Base-by-base conservation (phyloP, 768 basidiomycete species). In the Tephrocybe sp. region DNA sequence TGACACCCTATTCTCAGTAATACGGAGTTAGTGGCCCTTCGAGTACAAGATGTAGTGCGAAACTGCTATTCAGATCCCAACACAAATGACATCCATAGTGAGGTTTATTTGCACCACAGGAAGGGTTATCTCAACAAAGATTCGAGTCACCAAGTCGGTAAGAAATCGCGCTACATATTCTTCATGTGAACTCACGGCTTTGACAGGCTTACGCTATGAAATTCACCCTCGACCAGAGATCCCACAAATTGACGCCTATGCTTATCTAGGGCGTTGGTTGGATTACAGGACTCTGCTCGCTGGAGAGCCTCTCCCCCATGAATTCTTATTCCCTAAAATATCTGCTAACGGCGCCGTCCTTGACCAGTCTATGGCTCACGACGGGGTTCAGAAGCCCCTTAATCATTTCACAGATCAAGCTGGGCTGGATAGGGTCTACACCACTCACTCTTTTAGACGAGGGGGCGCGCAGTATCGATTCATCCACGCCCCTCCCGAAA, bases 261-360 rank as follows among this genome's bases (percentile, higher is more conserved):
- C 52, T 1, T 50, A 64, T 42, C n/a, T 67, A 4, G 53, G 45
- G 10, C 52, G 50, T 2, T 56, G 51, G 19, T 53, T 64, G 5
- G 33, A 51, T 10, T 56, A 59, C n/a, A 39, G 54, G 3, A 55
- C 57, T 47, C 50, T 16, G 2, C 18, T 50, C 13, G 44, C 55
- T 13, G 50, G 65, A 22, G 44, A 56, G 2, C 30, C 47, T 2
- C 59, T 71, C 2, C 45, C 45, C 0, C 60, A 67, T 1, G 66
- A 73, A 31, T 65, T 56, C 27, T n/a, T 73, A 2, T 73, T 73
- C 45, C 69, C 67, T 0, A 24, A 31, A 2, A 61, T 71, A 10
- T 55, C 56, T 4, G 22, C 52, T 1, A 68, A 64, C 42, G 63
- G 64, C 2, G 24, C 18, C 24, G 11, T 42, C 24, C 22, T 39